Conservation (phyloP, 495 filamentous ascomycete species). For the Rusavskia elegans region DNA sequence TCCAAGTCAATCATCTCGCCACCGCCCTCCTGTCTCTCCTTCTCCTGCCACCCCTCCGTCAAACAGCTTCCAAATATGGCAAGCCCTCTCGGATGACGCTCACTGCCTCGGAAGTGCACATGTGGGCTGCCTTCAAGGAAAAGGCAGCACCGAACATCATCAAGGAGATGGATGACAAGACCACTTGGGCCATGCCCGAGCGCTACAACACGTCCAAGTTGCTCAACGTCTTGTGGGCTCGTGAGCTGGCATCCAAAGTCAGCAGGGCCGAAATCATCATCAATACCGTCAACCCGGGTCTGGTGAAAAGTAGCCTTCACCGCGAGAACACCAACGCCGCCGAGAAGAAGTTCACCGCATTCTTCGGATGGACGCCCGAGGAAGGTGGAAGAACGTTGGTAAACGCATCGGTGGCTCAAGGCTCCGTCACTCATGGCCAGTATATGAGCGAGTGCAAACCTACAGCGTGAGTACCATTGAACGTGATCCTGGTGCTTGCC, state of each 20-base stretch:
- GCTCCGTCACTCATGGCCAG: background rate
- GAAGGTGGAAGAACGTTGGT: constrained; percentile 7
- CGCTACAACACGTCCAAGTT: constrained; percentile 10
- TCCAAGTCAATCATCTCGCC: constrained; percentile 25
- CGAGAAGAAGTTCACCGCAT: background rate
- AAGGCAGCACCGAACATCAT: background rate
- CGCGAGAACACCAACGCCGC: constrained; percentile 1
- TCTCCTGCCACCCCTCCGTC: constrained; percentile 26
- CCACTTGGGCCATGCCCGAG: background rate
- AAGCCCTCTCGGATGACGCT: constrained; percentile 15
- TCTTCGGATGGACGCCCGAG: constrained; percentile 6
- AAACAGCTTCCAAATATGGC: constrained; percentile 9
- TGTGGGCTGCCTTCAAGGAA: constrained; percentile 3
- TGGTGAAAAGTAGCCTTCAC: constrained; percentile 4
- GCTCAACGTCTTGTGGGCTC: constrained; percentile 11
- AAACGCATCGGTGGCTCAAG: constrained; percentile 9
- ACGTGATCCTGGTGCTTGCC: too few relatives aligned
- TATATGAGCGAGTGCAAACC: too few relatives aligned
- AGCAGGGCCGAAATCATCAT: constrained; percentile 6
- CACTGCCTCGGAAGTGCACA: background rate
- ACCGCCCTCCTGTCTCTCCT: constrained; percentile 32
- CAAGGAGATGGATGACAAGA: background rate
- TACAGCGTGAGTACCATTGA: too few relatives aligned
- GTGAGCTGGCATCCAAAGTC: constrained; percentile 4
- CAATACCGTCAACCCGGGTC: constrained; percentile 11